Conservation (phyloP, 345 rosid species). For the Eutrema yunnanense region DNA sequence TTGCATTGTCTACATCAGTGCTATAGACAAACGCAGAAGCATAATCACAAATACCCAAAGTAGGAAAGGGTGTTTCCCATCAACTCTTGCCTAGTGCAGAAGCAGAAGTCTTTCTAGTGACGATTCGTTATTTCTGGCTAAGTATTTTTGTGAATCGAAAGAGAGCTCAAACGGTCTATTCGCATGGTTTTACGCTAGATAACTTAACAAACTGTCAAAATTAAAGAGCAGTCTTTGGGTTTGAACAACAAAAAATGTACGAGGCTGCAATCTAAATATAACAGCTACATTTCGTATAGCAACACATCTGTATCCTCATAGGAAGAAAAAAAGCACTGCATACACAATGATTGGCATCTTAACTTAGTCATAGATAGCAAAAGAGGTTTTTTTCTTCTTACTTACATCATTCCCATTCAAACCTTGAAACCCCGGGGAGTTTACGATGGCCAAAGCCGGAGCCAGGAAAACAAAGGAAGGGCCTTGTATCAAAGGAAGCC, state of each 20-base stretch:
- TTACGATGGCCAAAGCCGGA: conserved; percentile 79
- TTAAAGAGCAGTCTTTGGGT: too few species aligned
- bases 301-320: too few species aligned
- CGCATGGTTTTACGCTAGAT: too few species aligned
- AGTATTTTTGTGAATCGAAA: too few species aligned
- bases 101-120: background rate
- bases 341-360: background rate
- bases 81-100: background rate
- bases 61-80: background rate
- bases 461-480: conserved; percentile 91
- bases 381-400: background rate
- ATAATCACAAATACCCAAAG: background rate
- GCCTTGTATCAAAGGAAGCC: conserved; percentile 95
- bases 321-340: background rate
- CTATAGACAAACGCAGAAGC: background rate
- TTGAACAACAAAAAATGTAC: too few species aligned
- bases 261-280: background rate
- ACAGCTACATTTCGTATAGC: background rate
- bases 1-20: background rate
- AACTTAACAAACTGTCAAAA: too few species aligned
- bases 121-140: too few species aligned
- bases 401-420: conserved; percentile 81
- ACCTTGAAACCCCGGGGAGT: conserved; percentile 86
- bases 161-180: too few species aligned
- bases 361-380: background rate